Base-by-base conservation (phyloP, 2,329 filamentous ascomycete species). In the Drechslerella dactyloides region DNA sequence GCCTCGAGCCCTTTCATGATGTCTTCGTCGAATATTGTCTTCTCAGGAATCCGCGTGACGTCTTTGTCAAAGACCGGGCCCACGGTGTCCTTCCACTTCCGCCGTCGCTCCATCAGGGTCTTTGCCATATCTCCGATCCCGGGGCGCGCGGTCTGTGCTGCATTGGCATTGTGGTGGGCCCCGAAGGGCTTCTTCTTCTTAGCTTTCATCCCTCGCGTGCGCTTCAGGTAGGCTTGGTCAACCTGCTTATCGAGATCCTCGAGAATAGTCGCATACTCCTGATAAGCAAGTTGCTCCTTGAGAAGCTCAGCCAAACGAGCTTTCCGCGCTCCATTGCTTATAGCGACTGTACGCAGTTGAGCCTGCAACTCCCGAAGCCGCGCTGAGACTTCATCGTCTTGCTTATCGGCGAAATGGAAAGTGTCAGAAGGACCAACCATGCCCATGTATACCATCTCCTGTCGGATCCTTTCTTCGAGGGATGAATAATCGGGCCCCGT, bases 201-300 rank as follows among this genome's bases (percentile, higher is more conserved):
- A 82, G 97, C 96, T 79, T 93, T 91, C 81, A 97, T 89, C 0
- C 91, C 96, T 52, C 94, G 88, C 27, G 93, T 97, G 23, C 94
- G 90, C 82, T 99, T 99, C 50, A 96, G 87, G 78, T 97, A 99
- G 2, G 94, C 93, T 57, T 91, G 89, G 78, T 97, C 93, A 46
- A 97, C 92, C 70, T 77, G 58, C 46, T 88, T 87, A 82, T 99
- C 94, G 21, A 99, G 87, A 79, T 99, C 94, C 78, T 99, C 94
- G 56, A 96, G 89, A 76, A 99, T 99, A 63, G 92, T 97, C 79
- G 89, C 90, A 82, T 96, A 99, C 79, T 99, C 94, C 78, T 99
- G 94, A 81, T 94, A 89, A 0, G 94, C 94, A 86, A 99, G 93
- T 75, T 91, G 88, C 79, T 96, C 93, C 76, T 92, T 90, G 6